Base-by-base conservation (phyloP, 345 rosid species). In the Nasturtium officinale region DNA sequence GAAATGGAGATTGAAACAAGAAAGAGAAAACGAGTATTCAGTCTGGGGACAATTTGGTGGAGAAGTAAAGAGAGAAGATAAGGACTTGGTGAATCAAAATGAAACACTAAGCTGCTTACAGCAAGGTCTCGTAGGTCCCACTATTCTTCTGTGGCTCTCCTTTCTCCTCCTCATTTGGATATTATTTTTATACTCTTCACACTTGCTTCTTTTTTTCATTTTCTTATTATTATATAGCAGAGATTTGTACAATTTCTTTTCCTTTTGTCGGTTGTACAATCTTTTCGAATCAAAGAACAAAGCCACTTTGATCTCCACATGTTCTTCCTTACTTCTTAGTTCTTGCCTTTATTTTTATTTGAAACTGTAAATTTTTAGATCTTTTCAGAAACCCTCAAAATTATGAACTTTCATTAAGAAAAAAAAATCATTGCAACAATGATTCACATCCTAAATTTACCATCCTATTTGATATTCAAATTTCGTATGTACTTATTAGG, bases 31-130 rank as follows among this genome's bases (percentile, higher is more conserved):
- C 33, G 47, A 5, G 62, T 18, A 9, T 37, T 23, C 12, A 47
- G n/a, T n/a, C n/a, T n/a, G 9, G 21, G 42, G n/a, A 73, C 64
- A 63, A 73, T 68, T 58, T 50, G 73, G 74, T 75, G 48, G 69
- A 68, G 69, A 43, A 29, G 29, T n/a, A 43, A n/a, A 50, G 18
- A 21, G 61, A 61, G 58, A 46, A 55, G 60, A 75, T 52, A 68
- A 48, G 79, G 71, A 73, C 33, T 50, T 17, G 13, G 4, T 28
- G 70, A 61, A 70, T 70, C 67, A 77, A 77, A 77, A 70, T 67
- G 80, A 77, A 71, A 77, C 80, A 77, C 72, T 70, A 0, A 55
- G 67, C 71, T 70, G n/a, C 52, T 63, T 70, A 64, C 76, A 77
- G 66, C 80, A 63, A 77, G 75, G 76, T 70, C 72, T 0, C 21